Percentiles rank a stretch among this genome's conserved stretches.
phyloP scores from a whole-genome alignment of 2,329 filamentous ascomycete species.

The Penicillium decumbens region DNA sequence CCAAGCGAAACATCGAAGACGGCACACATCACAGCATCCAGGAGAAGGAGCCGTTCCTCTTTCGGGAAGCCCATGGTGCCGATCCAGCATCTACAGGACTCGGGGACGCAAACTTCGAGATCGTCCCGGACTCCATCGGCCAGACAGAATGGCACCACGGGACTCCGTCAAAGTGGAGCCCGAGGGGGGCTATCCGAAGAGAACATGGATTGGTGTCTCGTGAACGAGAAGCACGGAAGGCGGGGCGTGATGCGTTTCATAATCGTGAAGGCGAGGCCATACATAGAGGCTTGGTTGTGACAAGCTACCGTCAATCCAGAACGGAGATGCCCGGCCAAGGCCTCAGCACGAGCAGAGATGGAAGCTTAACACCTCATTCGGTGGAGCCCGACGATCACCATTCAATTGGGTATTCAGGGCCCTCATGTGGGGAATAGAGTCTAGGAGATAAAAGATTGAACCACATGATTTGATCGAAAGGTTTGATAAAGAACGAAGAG shows the following conservation, averaged over 20 bases:
- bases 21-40: conserved; percentile 9
- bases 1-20: neutral
- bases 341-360: conserved; percentile 5
- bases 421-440: neutral
- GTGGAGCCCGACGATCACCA: conserved; percentile 17
- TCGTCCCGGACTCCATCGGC: conserved; percentile 23
- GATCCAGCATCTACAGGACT: conserved; percentile 15
- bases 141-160: conserved; percentile 15
- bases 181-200: conserved; percentile 2
- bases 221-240: conserved; percentile 2
- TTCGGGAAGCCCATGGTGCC: conserved; percentile 19
- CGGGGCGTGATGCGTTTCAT: conserved; percentile 5
- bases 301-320: conserved; percentile 15
- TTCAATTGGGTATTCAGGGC: conserved; percentile 1
- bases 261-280: conserved; percentile 1
- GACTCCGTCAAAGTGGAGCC: conserved; percentile 14
- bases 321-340: conserved; percentile 19
- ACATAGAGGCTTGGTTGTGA: conserved; percentile 17
- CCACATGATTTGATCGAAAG: neutral
- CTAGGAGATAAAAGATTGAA: neutral
- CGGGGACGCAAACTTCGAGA: conserved; percentile 12
- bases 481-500: no score
- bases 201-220: conserved; percentile 7
- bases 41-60: conserved; percentile 19
- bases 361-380: conserved; percentile 14